Evolutionary conservation across 768 basidiomycete genomes (phyloP).

Genomic region (Tephrocybe sp.): DNA sequence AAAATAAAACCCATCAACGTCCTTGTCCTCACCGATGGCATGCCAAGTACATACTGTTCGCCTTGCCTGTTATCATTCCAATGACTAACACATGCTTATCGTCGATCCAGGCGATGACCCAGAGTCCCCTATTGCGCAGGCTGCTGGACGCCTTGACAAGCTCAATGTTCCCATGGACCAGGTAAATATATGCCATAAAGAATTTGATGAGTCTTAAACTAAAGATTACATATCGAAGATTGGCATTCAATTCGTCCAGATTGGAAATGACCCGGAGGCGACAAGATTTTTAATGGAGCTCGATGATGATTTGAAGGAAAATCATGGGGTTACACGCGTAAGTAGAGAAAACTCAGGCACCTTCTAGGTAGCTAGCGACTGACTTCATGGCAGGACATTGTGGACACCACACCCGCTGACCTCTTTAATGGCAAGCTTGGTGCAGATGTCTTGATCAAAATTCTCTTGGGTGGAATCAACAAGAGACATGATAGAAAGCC

Average conservation of each 20-base stretch:
- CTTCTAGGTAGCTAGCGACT: not conserved
- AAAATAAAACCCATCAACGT: constrained; percentile 55
- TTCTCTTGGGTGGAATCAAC: constrained; percentile 66
- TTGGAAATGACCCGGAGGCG: constrained; percentile 43
- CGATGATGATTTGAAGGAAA: constrained; percentile 51
- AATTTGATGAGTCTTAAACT: too few species aligned
- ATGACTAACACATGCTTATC: not conserved
- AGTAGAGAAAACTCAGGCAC: constrained; percentile 8
- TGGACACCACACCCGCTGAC: constrained; percentile 62
- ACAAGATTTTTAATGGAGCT: constrained; percentile 48
- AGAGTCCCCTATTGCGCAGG: constrained; percentile 41
- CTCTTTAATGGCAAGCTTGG: constrained; percentile 31
- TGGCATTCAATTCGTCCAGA: constrained; percentile 72
- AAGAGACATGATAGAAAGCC: constrained; percentile 29
- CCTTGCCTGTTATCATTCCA: not conserved
- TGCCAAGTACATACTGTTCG: constrained; percentile 51
- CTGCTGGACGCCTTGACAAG: constrained; percentile 49
- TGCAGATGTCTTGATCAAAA: constrained; percentile 54
- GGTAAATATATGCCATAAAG: constrained; percentile 25
- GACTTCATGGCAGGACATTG: constrained; percentile 49
- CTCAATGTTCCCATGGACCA: constrained; percentile 51
- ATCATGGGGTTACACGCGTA: constrained; percentile 41
- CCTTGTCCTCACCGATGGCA: constrained; percentile 65
- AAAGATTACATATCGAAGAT: constrained; percentile 33
- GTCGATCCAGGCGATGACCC: constrained; percentile 47